Evolutionary conservation across 305 asterid species (phyloP), one percentile per base, ranked within the genome.

Genomic region (Caryopteris hybrid): DNA sequence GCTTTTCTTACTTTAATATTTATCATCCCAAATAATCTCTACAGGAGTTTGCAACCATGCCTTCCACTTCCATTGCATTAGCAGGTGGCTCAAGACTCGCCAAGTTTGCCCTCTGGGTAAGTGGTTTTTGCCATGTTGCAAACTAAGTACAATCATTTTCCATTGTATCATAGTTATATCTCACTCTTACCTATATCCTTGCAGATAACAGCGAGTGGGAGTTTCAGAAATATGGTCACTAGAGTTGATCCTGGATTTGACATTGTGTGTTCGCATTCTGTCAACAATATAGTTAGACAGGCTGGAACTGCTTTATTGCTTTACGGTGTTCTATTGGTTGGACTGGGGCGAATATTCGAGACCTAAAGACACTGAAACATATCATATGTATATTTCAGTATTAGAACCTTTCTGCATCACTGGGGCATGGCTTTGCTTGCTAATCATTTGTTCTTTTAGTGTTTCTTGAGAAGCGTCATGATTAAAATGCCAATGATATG

Each of bases 191-290:
- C 17, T 21, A 20, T 39, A 42, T 53, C 14, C 13, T n/a, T 61
- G 31, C 96, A 90, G 97, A 90, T 76, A 92, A 90, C 80, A 88
- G 91, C 33, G 97, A 92, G 81, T 92, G 98, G 98, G 98, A 92
- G 86, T 89, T 89, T 78, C 95, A 87, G 86, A 92, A 89, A 68
- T 89, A 89, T 23, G 96, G 96, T 25, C 96, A 88, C 83, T 92
- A 86, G 80, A 71, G 46, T 22, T 42, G 18, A 34, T 52, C 20
- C n/a, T 8, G 21, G 43, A 66, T 9, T 1, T 18, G 17, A n/a
- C 61, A 56, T 17, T 20, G 57, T 45, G 22, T 12, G 16, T 50
- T 43, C 43, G n/a, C 69, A 17, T 61, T 25, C 45, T 18, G 20
- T 25, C 66, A 25, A 53, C 66, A 74, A 29, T 22, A 16, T 54